phyloP scores from a whole-genome alignment of 495 filamentous ascomycete species.

The Trichocladium uniseriatum region DNA sequence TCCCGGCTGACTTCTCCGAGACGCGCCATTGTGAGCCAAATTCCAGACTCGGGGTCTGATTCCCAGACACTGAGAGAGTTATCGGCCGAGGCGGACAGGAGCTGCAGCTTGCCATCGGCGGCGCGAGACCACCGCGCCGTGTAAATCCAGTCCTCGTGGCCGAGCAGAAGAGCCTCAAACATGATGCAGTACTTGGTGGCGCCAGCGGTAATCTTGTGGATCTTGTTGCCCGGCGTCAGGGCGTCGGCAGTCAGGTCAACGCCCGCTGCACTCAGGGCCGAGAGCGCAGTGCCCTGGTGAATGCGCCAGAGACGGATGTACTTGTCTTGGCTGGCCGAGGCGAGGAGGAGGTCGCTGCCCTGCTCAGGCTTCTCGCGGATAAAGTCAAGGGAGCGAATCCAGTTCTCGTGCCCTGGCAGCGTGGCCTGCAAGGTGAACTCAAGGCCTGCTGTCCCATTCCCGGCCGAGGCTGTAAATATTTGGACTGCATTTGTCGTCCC shows the following conservation, averaged over 20 bases:
- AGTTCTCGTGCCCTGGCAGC: conserved; percentile 86
- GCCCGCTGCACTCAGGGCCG: conserved; percentile 34
- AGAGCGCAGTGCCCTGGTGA: conserved; percentile 57
- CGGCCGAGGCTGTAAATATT: conserved; percentile 52
- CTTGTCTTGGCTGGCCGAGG: conserved; percentile 94
- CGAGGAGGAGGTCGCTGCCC: conserved; percentile 64
- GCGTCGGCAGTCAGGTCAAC: conserved; percentile 37
- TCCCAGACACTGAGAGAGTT: conserved; percentile 93
- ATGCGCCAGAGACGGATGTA: conserved; percentile 93
- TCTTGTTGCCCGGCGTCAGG: conserved; percentile 69
- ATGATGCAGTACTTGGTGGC: conserved; percentile 64
- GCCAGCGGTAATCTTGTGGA: conserved; percentile 52
- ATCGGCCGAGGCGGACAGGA: conserved; percentile 89
- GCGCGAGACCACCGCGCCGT: conserved; percentile 64
- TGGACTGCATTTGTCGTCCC: conserved; percentile 74
- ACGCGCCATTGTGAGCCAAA: conserved; percentile 77
- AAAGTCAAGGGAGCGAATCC: conserved; percentile 81
- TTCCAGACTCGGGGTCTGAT: conserved; percentile 67
- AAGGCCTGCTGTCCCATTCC: conserved; percentile 17
- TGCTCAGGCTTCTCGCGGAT: conserved; percentile 46
- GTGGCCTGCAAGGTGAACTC: conserved; percentile 67
- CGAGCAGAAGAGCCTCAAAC: conserved; percentile 89
- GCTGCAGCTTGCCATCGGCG: conserved; percentile 44
- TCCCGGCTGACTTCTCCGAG: conserved; percentile 89
- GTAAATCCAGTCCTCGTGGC: conserved; percentile 98